phyloP scores from a whole-genome alignment of 345 rosid genomes.

The Pugionium dolabratum region DNA sequence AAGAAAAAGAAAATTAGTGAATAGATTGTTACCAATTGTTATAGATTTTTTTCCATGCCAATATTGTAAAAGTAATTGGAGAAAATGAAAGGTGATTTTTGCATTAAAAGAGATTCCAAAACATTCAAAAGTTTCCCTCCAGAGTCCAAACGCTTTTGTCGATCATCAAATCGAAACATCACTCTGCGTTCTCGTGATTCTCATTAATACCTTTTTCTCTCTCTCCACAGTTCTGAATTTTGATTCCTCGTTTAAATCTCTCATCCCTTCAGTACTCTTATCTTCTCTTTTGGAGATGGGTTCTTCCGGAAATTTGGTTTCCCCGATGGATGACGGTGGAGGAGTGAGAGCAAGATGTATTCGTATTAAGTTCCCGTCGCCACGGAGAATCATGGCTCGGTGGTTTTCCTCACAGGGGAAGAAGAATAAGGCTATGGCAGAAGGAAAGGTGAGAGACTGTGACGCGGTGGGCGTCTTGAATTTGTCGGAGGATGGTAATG shows the following conservation, averaged over 20 bases:
- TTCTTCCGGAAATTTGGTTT: not conserved
- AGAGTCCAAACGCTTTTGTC: slow-evolving; percentile 2
- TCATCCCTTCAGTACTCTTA: not conserved
- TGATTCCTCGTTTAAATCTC: slow-evolving; percentile 11
- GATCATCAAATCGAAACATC: slow-evolving; percentile 21
- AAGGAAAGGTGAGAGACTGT: slow-evolving; percentile 7
- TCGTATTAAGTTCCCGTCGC: slow-evolving; percentile 26
- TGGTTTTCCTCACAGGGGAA: slow-evolving; percentile 24
- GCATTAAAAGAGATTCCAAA: slow-evolving; percentile 32
- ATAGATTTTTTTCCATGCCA: not conserved
- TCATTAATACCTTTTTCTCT: slow-evolving; percentile 30
- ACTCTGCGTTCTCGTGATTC: slow-evolving; percentile 39
- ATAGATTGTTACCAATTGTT: not conserved
- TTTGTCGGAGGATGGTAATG: not conserved
- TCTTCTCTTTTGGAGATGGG: not conserved
- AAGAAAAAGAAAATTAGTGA: too few species aligned
- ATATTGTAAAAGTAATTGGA: not conserved
- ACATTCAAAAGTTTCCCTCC: slow-evolving; percentile 44
- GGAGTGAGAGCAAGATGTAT: slow-evolving; percentile 36
- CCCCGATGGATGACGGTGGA: slow-evolving; percentile 34
- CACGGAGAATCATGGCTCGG: slow-evolving; percentile 32
- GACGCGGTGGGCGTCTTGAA: not conserved
- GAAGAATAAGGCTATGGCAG: slow-evolving; percentile 15
- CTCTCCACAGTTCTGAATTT: slow-evolving; percentile 9
- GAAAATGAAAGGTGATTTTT: slow-evolving; percentile 25